Evolutionary conservation across 257 asterid genomes (phyloP).

Genomic region (Knoxia roxburghii): DNA sequence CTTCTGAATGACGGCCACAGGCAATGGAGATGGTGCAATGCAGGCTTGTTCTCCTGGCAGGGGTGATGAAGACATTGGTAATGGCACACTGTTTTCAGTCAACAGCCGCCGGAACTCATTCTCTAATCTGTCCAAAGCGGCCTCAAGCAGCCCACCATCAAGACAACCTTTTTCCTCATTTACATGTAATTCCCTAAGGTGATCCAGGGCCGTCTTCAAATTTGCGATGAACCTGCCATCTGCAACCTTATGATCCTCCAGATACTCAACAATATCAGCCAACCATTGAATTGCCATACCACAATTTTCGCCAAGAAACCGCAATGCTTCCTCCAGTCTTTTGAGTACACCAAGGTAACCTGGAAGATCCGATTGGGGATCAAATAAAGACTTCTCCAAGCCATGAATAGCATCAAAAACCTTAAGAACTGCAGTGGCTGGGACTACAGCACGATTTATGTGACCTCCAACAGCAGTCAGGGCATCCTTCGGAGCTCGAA

Average conservation of each 20-base stretch:
- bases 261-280: slow-evolving; percentile 76
- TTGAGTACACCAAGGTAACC: slow-evolving; percentile 72
- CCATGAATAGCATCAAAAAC: slow-evolving; percentile 92
- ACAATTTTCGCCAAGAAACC: slow-evolving; percentile 68
- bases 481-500: slow-evolving; percentile 58
- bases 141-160: slow-evolving; percentile 81
- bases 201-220: slow-evolving; percentile 46
- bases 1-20: slow-evolving; percentile 63
- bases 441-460: slow-evolving; percentile 81
- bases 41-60: slow-evolving; percentile 52
- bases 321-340: slow-evolving; percentile 73
- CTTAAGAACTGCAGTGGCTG: slow-evolving; percentile 90
- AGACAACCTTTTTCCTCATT: slow-evolving; percentile 62
- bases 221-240: slow-evolving; percentile 55
- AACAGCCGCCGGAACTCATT: slow-evolving; percentile 59
- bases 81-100: slow-evolving; percentile 49
- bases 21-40: slow-evolving; percentile 72
- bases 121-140: slow-evolving; percentile 59
- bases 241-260: slow-evolving; percentile 79
- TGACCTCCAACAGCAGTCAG: slow-evolving; percentile 69
- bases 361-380: slow-evolving; percentile 59
- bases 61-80: slow-evolving; percentile 57
- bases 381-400: slow-evolving; percentile 67
- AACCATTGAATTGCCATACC: slow-evolving; percentile 89
- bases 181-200: slow-evolving; percentile 45